Evolutionary conservation across 192 early-diverging fungal species (phyloP).

Genomic region (Ambispora gerdemannii): DNA sequence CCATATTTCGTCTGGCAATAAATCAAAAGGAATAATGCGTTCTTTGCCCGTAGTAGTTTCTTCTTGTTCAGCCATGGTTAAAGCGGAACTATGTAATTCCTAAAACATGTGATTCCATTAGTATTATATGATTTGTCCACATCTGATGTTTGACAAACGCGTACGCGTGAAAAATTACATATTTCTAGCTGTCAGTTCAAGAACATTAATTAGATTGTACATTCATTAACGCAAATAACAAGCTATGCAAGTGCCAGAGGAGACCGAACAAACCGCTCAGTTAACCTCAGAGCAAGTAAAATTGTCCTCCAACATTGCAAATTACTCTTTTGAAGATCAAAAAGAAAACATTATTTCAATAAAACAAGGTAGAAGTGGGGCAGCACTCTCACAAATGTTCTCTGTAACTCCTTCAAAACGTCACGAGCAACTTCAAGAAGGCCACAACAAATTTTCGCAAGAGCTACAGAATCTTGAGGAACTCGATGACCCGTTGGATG

Average conservation of each 20-base stretch:
- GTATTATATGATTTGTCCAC: too few relatives aligned
- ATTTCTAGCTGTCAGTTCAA: too few relatives aligned
- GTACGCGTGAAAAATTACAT: too few relatives aligned
- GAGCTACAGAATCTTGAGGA: constrained; percentile 41
- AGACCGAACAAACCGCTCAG: too few relatives aligned
- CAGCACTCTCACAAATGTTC: constrained; percentile 34
- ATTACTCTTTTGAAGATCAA: constrained; percentile 60
- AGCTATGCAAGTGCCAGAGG: too few relatives aligned
- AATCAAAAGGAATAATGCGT: neutral
- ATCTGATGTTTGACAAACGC: too few relatives aligned
- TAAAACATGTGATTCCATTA: too few relatives aligned
- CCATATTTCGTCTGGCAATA: constrained; percentile 16
- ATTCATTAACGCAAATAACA: too few relatives aligned
- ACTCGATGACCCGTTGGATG: constrained; percentile 57
- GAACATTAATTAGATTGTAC: too few relatives aligned
- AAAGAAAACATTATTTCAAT: constrained; percentile 78
- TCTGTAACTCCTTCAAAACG: constrained; percentile 32
- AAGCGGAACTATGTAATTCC: too few relatives aligned
- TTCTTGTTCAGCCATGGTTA: neutral
- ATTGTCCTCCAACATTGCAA: too few relatives aligned
- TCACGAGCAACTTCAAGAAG: constrained; percentile 26
- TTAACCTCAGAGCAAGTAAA: too few relatives aligned
- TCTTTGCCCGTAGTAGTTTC: neutral
- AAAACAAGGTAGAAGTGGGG: constrained; percentile 63
- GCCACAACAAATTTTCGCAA: constrained; percentile 31